Conservation (phyloP, 306 rosid species). For the Urtica urens region DNA sequence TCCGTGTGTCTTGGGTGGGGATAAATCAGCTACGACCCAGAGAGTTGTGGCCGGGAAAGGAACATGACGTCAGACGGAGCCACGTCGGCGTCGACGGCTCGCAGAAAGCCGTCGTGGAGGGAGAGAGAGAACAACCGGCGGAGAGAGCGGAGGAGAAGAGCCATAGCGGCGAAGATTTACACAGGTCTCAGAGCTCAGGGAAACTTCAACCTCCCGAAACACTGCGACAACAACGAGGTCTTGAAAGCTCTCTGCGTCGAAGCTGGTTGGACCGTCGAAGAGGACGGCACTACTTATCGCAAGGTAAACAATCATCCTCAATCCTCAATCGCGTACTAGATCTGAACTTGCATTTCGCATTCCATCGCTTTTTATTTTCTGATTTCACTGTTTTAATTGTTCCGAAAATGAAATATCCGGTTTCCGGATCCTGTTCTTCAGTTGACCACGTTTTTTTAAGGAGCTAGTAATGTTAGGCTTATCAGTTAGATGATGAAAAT, state of each 20-base stretch:
- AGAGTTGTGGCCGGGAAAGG: slow-evolving; percentile 21
- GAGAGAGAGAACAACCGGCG: slow-evolving; percentile 79
- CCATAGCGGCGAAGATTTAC: slow-evolving; percentile 69
- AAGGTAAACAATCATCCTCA: slow-evolving; percentile 29
- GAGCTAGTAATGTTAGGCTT: background rate
- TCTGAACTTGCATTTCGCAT: background rate
- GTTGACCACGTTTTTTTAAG: background rate
- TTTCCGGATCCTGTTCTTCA: slow-evolving; percentile 1
- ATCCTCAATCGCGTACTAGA: background rate
- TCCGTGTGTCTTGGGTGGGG: slow-evolving; percentile 8
- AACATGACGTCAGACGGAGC: slow-evolving; percentile 90
- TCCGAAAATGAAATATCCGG: slow-evolving; percentile 9
- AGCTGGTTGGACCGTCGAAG: slow-evolving; percentile 92
- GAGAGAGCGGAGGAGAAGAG: slow-evolving; percentile 71
- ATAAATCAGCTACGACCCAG: slow-evolving; percentile 33
- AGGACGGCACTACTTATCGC: slow-evolving; percentile 83
- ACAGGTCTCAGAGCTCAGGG: slow-evolving; percentile 78
- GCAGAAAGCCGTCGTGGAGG: slow-evolving; percentile 85
- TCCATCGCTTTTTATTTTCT: background rate
- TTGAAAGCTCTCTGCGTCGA: slow-evolving; percentile 66
- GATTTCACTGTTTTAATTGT: slow-evolving; percentile 5
- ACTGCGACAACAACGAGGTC: slow-evolving; percentile 81
- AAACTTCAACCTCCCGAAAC: slow-evolving; percentile 68
- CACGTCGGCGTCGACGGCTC: slow-evolving; percentile 39
- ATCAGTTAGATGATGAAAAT: background rate